phyloP scores from a whole-genome alignment of 2,329 filamentous ascomycete species.

The Thyridium curvatum region DNA sequence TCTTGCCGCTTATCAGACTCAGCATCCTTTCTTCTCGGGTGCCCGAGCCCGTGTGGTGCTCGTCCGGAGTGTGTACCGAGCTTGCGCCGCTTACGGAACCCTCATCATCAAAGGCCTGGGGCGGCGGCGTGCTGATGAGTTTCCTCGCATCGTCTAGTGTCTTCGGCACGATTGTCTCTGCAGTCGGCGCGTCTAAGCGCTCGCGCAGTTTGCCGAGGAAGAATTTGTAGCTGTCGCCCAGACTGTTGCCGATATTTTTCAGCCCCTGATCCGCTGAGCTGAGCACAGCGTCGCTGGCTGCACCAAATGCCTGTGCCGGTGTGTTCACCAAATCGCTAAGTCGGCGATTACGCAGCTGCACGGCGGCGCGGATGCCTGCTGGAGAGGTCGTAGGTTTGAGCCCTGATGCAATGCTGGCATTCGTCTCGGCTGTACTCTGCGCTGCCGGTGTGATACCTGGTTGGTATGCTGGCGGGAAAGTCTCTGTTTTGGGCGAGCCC shows the following conservation, averaged over 20 bases:
- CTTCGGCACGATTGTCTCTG: slow-evolving; percentile 62
- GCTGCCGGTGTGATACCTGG: slow-evolving; percentile 28
- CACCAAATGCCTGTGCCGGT: slow-evolving; percentile 73
- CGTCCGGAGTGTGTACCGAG: slow-evolving; percentile 38
- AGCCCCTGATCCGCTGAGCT: slow-evolving; percentile 86
- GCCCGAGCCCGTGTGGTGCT: slow-evolving; percentile 13
- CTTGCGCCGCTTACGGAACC: slow-evolving; percentile 52
- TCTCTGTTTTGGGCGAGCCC: slow-evolving; percentile 40
- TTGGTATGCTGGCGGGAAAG: slow-evolving; percentile 51
- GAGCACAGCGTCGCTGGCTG: slow-evolving; percentile 77
- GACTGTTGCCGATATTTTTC: slow-evolving; percentile 83
- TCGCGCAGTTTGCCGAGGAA: slow-evolving; percentile 84
- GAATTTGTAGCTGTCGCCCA: slow-evolving; percentile 92
- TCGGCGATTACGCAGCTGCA: slow-evolving; percentile 60
- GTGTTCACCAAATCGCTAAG: slow-evolving; percentile 83
- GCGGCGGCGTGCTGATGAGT: slow-evolving; percentile 69
- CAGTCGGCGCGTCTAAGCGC: slow-evolving; percentile 25
- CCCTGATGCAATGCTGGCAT: slow-evolving; percentile 16
- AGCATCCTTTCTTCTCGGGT: slow-evolving; percentile 58
- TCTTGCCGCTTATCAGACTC: slow-evolving; percentile 59
- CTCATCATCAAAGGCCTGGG: slow-evolving; percentile 41
- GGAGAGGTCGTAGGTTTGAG: slow-evolving; percentile 29
- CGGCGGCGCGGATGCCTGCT: slow-evolving; percentile 34
- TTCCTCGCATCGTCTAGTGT: slow-evolving; percentile 91
- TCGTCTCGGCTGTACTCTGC: slow-evolving; percentile 23